phyloP scores from a whole-genome alignment of 257 asterid species.

The Solanum bulbocastanum region DNA sequence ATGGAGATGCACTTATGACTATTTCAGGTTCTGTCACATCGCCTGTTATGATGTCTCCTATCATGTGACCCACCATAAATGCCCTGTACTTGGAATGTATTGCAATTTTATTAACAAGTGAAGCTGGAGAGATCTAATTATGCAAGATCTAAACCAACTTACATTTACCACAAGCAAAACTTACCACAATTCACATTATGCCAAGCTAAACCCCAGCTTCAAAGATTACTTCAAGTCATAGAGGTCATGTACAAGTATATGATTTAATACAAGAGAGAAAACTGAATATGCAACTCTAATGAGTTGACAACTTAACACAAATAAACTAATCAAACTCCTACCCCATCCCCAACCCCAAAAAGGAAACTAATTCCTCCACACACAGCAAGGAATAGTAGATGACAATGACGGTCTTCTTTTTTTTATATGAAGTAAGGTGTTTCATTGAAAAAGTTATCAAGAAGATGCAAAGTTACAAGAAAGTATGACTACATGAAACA shows the following conservation, averaged over 20 bases:
- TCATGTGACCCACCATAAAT: slow-evolving; percentile 57
- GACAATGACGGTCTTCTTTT: background rate
- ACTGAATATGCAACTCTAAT: background rate
- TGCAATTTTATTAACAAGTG: background rate
- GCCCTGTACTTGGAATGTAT: slow-evolving; percentile 41
- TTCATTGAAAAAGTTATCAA: background rate
- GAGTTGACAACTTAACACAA: background rate
- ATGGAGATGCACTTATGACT: slow-evolving; percentile 61
- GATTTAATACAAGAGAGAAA: background rate
- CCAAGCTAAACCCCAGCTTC: background rate
- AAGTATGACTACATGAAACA: background rate
- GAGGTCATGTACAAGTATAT: background rate
- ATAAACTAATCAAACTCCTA: background rate
- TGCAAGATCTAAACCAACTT: background rate
- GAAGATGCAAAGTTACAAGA: background rate
- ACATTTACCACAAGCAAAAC: background rate
- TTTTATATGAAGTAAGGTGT: background rate
- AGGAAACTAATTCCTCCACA: background rate
- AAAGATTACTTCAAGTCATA: background rate
- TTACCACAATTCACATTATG: background rate
- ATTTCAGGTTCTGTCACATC: slow-evolving; percentile 85
- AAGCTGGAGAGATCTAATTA: background rate
- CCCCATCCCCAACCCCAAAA: background rate
- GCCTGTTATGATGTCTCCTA: slow-evolving; percentile 79
- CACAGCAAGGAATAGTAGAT: background rate